Percentiles rank a stretch among this genome's conserved stretches.
These are phyloP conservation scores for Naganishia randhawae DNA, from an alignment of 768 basidiomycete genomes.

Conservation along the genomic window DNA sequence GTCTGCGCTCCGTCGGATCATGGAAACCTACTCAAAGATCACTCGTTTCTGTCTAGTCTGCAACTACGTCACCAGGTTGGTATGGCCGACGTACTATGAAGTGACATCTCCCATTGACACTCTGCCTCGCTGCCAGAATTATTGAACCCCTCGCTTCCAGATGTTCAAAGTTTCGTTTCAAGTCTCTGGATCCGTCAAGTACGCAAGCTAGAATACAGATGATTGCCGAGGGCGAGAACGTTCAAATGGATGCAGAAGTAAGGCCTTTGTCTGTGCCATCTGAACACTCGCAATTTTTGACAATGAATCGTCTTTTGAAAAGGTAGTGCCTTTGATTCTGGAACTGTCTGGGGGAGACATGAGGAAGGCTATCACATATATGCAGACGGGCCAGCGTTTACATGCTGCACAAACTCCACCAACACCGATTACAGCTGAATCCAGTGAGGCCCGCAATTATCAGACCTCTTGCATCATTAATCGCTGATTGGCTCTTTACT, in stretches of 20 bases:
- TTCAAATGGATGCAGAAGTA: constrained; percentile 54
- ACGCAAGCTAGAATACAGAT: constrained; percentile 69
- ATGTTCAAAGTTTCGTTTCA: constrained; percentile 98
- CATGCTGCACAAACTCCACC: constrained; percentile 70
- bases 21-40: constrained; percentile 97
- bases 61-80: constrained; percentile 95
- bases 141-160: constrained; percentile 98
- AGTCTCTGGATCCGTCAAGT: constrained; percentile 75
- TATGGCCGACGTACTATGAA: not conserved
- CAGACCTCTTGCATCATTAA: too few species aligned
- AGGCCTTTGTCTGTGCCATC: constrained; percentile 25
- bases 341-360: constrained; percentile 77
- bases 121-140: constrained; percentile 59
- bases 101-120: not conserved
- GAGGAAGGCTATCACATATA: constrained; percentile 92
- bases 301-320: not conserved
- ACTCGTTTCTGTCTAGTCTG: constrained; percentile 97
- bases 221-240: constrained; percentile 72
- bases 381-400: constrained; percentile 89
- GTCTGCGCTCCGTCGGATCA: constrained; percentile 91
- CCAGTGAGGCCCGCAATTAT: constrained; percentile 52
- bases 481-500: not conserved
- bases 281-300: not conserved
- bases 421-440: constrained; percentile 66
- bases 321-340: constrained; percentile 47